Evolutionary conservation across 352 stramenopile species (phyloP), one percentile per base, ranked within the genome.

Genomic region (Globisporangium paroecandrum): DNA sequence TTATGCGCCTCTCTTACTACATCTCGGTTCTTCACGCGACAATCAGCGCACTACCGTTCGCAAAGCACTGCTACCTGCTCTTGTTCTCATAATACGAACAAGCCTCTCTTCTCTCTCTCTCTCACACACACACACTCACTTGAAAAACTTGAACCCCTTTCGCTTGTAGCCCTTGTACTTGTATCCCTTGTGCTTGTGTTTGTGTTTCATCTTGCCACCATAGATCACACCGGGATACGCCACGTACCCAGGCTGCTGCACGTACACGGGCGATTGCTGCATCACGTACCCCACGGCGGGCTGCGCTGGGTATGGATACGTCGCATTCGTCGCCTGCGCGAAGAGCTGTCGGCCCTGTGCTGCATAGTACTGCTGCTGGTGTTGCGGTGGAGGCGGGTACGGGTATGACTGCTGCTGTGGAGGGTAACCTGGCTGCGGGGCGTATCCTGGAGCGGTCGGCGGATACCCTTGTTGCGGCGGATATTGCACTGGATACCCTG

Each of bases 261-360:
- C 20, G 58, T 66, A 65, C 47, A 69, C 47, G 49, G 66, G 51
- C 12, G 53, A 55, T 13, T 41, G 70, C 61, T 72, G 75, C 53
- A 71, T 55, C 3, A 75, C 70, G 67, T 89, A 88, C 32, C 55
- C 71, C 41, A 66, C 36, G 12, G 49, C 57, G 61, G 59, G 41
- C n/a, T 74, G 68, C 12, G 77, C 61, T 56, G 62, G 51, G 29
- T 69, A 63, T 15, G 64, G 56, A 65, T 85, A 82, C 22, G 51
- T 58, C 8, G 66, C 66, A 5, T 53, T 68, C 10, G 81, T 89
- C 7, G 82, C 84, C 66, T 92, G 82, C 10, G 82, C 82, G 58
- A 90, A 92, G 53, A 92, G 77, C 62, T 83, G 79, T n/a, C 82
- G 74, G 8, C 82, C 81, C 64, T 92, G 84, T 1, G 77, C 76